Evolutionary conservation across 805 yeast genomes (phyloP), one percentile per base, ranked within the genome.

Genomic region (Myxozyma melibiosi): DNA sequence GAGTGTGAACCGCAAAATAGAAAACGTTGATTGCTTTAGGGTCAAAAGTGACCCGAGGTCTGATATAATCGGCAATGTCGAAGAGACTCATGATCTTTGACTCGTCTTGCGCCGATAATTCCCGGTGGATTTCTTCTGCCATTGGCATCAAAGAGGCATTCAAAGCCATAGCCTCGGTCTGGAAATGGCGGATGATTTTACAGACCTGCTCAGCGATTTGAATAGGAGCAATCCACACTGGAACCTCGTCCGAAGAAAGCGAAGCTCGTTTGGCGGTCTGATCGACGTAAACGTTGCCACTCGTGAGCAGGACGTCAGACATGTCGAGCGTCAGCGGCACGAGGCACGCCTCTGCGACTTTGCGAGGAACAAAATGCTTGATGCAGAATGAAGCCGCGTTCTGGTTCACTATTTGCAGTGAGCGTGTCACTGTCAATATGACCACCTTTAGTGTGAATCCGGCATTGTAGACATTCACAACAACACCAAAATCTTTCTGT

Each of bases 1-100:
- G 16, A 25, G 54, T 6, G 25, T 58, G 57, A 8, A 55, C 57
- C 6, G 62, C 59, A 45, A 24, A 50, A 35, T 57, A 54, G 22
- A 57, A 47, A 38, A 30, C 35, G 40, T 54, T 53, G 16, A 33
- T 13, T 41, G 44, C 20, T 2, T 34, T n/a, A 6, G 30, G 24
- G 11, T 16, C 30, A 2, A 31, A 41, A 13, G 25, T 9, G 20
- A 37, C 7, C 5, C 24, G 18, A 1, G 18, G 13, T 4, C 42
- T 30, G 24, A 60, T 18, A 20, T 43, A 45, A 4, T 40, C 51
- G 5, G 57, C 42, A 27, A 58, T 41, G 2, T 57, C 54, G 25
- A 54, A 44, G 35, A 60, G 42, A 11, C 53, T 47, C 33, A 39
- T 37, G 5, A 45, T 25, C 38, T 31, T 43, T 3, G 49, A 46